Evolutionary conservation across 2,329 filamentous ascomycete species (phyloP).

Genomic region (Scytalidium sp.): DNA sequence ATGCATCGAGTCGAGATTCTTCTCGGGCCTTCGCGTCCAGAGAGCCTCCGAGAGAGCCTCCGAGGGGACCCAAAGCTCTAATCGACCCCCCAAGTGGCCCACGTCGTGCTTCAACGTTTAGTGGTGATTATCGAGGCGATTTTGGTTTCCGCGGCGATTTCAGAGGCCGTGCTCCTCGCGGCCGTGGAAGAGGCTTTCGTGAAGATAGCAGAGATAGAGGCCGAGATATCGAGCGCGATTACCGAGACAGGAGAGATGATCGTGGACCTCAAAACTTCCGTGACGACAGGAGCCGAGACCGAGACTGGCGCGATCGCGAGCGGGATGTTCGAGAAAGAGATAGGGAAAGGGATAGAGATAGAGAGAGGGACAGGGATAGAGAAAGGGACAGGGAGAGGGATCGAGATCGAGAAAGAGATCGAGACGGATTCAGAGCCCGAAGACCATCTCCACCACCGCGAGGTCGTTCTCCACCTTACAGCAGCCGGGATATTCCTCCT

Average conservation of each 20-base stretch:
- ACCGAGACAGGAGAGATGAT: constrained; percentile 50
- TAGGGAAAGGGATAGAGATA: constrained; percentile 33
- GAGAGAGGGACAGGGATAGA: constrained; percentile 32
- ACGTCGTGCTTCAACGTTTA: constrained; percentile 60
- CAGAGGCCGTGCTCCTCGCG: constrained; percentile 52
- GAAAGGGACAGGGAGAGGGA: constrained; percentile 31
- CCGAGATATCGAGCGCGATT: constrained; percentile 36
- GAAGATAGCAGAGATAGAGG: constrained; percentile 65
- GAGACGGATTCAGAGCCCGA: constrained; percentile 46
- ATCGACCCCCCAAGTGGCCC: constrained; percentile 63
- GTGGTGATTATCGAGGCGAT: constrained; percentile 57
- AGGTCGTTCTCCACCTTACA: constrained; percentile 65
- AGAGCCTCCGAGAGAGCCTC: constrained; percentile 70
- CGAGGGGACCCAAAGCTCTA: constrained; percentile 77
- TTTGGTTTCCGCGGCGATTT: constrained; percentile 49
- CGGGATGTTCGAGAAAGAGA: background rate
- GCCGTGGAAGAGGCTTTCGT: constrained; percentile 49
- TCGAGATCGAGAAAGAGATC: constrained; percentile 35
- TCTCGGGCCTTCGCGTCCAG: constrained; percentile 43
- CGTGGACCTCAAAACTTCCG: constrained; percentile 48
- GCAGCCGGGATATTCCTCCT: constrained; percentile 35
- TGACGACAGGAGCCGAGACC: constrained; percentile 55
- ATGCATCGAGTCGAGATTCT: constrained; percentile 33
- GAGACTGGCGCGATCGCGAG: constrained; percentile 50
- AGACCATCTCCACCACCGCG: constrained; percentile 62